Conservation (phyloP, 1,284 basidiomycete species). For the Kwoniella shivajii region DNA sequence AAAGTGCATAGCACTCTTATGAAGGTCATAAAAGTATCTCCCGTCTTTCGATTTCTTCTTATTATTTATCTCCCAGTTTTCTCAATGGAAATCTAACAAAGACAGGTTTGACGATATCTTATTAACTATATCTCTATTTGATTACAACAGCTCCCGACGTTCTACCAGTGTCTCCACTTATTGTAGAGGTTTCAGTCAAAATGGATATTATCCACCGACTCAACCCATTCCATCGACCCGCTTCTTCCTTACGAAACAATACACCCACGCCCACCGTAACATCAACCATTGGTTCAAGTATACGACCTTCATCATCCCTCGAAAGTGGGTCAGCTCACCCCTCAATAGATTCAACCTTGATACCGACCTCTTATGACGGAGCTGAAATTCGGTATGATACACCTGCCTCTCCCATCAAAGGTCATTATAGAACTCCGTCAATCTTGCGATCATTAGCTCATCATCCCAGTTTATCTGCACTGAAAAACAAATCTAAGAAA, state of each 20-base stretch:
- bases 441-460: constrained; percentile 38
- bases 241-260: constrained; percentile 9
- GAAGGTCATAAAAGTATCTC: background rate
- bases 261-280: constrained; percentile 5
- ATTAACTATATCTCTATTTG: too few relatives aligned
- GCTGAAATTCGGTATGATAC: background rate
- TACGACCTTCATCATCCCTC: constrained; percentile 19
- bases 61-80: background rate
- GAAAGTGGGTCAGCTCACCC: constrained; percentile 11
- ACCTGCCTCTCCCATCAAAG: background rate
- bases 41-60: background rate
- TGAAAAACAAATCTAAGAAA: constrained; percentile 25
- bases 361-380: background rate
- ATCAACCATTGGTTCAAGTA: background rate
- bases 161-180: background rate
- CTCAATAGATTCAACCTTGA: constrained; percentile 7
- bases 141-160: background rate
- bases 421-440: constrained; percentile 27
- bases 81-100: too few relatives aligned
- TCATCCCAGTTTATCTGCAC: constrained; percentile 37
- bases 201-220: constrained; percentile 27
- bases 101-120: too few relatives aligned
- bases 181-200: background rate
- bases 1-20: background rate
- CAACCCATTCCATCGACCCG: constrained; percentile 22